A percentile compares a stretch with the other conserved stretches of the same genome.
phyloP scores from a whole-genome alignment of 441 rosid species.

The Populus hybrid region DNA sequence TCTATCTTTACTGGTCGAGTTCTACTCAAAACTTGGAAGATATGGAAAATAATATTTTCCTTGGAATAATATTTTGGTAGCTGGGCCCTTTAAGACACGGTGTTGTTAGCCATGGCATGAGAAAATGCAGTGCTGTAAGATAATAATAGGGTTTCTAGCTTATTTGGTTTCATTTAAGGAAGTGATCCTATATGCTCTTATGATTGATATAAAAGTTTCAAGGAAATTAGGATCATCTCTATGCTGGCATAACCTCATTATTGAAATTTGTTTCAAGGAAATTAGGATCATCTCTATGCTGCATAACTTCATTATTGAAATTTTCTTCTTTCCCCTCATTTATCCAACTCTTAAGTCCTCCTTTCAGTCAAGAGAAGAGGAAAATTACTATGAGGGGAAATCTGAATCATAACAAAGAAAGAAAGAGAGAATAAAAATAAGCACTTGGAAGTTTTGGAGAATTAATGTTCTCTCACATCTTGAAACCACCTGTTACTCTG shows the following conservation, averaged over 20 bases:
- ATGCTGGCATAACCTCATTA: background rate
- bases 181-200: background rate
- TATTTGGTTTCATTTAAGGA: background rate
- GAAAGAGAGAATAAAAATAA: background rate
- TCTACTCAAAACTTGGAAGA: background rate
- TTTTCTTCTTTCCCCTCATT: background rate
- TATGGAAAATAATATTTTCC: background rate
- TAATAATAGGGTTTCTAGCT: background rate
- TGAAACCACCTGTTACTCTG: conserved; percentile 42
- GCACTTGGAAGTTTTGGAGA: conserved; percentile 9
- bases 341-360: background rate
- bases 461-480: conserved; percentile 49
- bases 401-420: background rate
- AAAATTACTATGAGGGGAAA: background rate
- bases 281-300: background rate
- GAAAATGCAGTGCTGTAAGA: background rate
- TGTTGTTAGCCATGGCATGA: background rate
- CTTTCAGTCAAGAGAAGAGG: background rate
- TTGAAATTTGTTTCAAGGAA: background rate
- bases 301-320: background rate
- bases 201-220: background rate
- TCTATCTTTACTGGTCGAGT: background rate
- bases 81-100: background rate
- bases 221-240: background rate
- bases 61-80: background rate